Percentiles rank a stretch among this genome's conserved stretches.
phyloP scores from a whole-genome alignment of 108 stramenopile species.

The Cafeteria roenbergensis region DNA sequence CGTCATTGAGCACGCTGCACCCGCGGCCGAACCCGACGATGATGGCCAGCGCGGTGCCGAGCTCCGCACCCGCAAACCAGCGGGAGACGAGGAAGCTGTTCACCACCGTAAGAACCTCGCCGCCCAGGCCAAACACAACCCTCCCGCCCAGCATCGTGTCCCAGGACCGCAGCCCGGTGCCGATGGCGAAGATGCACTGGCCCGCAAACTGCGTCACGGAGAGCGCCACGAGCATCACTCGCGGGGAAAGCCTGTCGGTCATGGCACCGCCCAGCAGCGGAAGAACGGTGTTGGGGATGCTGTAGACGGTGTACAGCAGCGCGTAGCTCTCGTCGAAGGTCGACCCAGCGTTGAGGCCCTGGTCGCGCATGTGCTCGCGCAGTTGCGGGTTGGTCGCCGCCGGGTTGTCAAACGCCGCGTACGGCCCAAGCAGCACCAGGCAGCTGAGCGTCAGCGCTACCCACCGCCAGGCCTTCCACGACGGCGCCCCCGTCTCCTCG shows the following conservation, averaged over 20 bases:
- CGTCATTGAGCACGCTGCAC: slow-evolving; percentile 19
- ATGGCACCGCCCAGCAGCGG: slow-evolving; percentile 18
- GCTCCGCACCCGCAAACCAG: slow-evolving; percentile 27
- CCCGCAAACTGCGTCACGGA: slow-evolving; percentile 10
- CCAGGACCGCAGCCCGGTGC: slow-evolving; percentile 1
- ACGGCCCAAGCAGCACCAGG: too few species aligned
- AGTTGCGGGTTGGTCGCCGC: too few species aligned
- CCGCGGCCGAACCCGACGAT: slow-evolving; percentile 18
- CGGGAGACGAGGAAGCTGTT: slow-evolving; percentile 21
- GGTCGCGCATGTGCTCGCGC: too few species aligned
- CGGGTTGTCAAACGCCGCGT: too few species aligned
- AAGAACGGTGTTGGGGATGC: slow-evolving; percentile 21
- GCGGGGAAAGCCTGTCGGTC: slow-evolving; percentile 12
- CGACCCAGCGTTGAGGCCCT: too few species aligned
- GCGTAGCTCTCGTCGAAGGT: too few species aligned
- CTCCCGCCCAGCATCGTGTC: slow-evolving; percentile 15
- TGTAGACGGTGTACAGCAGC: slow-evolving; percentile 21
- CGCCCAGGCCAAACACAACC: slow-evolving; percentile 32
- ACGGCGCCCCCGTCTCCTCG: too few species aligned
- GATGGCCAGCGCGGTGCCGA: slow-evolving; percentile 25
- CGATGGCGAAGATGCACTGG: slow-evolving; percentile 10
- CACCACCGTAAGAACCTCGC: slow-evolving; percentile 20
- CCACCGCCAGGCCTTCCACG: too few species aligned
- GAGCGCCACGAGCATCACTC: slow-evolving; percentile 2
- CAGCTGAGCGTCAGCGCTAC: too few species aligned